phyloP scores from a whole-genome alignment of 2,329 filamentous ascomycete genomes.

The Penicillium rolfsii region DNA sequence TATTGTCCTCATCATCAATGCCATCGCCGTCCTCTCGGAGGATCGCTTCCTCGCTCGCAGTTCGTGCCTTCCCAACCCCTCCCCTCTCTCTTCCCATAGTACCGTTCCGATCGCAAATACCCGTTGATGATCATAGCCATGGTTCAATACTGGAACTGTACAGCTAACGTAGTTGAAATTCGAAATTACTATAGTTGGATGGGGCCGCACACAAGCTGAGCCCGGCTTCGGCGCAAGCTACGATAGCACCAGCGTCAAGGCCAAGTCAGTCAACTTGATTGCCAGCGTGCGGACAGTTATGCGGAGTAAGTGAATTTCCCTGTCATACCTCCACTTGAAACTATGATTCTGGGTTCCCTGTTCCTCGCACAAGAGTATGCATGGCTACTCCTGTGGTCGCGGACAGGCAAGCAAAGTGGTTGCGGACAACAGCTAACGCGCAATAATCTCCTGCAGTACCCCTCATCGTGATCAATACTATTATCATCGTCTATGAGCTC shows the following conservation, averaged over 20 bases:
- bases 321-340: neutral
- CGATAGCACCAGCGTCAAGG: slow-evolving; percentile 78
- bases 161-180: slow-evolving; percentile 12
- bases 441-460: slow-evolving; percentile 63
- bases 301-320: slow-evolving; percentile 69
- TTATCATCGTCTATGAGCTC: slow-evolving; percentile 82
- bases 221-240: slow-evolving; percentile 74
- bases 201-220: slow-evolving; percentile 66
- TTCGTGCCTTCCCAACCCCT: slow-evolving; percentile 42
- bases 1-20: slow-evolving; percentile 85
- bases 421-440: slow-evolving; percentile 13
- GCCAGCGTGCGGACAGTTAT: slow-evolving; percentile 88
- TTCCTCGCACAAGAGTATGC: neutral
- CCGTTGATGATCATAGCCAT: neutral
- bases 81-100: neutral
- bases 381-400: neutral
- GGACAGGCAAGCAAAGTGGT: neutral
- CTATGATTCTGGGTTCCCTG: too few species aligned
- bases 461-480: slow-evolving; percentile 77
- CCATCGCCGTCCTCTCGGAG: slow-evolving; percentile 90
- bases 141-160: neutral
- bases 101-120: neutral
- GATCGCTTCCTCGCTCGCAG: slow-evolving; percentile 87
- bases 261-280: slow-evolving; percentile 85
- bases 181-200: slow-evolving; percentile 67